Conservation (phyloP, 163 green algal species). For the Scenedesmus sp. region DNA sequence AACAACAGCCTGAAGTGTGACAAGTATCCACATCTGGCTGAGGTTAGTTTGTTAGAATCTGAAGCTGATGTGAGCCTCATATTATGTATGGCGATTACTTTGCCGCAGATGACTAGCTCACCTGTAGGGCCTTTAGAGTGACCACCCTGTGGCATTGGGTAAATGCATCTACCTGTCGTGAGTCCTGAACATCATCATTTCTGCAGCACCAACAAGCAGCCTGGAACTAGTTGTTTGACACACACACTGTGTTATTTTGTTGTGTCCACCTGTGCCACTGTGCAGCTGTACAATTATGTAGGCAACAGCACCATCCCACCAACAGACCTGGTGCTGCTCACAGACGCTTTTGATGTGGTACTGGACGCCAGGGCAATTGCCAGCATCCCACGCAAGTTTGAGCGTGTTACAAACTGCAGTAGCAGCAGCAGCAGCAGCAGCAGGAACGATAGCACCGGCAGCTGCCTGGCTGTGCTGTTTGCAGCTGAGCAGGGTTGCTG, state of each 20-base stretch:
- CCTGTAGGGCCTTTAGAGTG: too few relatives aligned
- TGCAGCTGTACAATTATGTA: slow-evolving; percentile 21
- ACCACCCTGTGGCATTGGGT: too few relatives aligned
- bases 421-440: not conserved
- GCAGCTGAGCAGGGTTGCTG: not conserved
- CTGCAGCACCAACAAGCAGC: too few relatives aligned
- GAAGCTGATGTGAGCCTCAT: too few relatives aligned
- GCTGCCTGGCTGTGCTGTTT: slow-evolving; percentile 1
- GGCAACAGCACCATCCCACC: not conserved
- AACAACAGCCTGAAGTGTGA: too few relatives aligned
- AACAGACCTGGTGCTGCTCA: slow-evolving; percentile 13
- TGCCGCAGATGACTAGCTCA: too few relatives aligned
- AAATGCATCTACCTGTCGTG: too few relatives aligned
- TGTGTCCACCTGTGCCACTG: not conserved
- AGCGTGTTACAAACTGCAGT: not conserved
- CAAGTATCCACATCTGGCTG: too few relatives aligned
- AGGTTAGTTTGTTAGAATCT: too few relatives aligned
- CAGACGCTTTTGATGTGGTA: slow-evolving; percentile 18
- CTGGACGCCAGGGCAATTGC: not conserved
- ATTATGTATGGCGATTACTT: too few relatives aligned
- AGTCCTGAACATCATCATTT: too few relatives aligned
- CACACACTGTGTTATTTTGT: not conserved
- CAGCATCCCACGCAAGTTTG: not conserved
- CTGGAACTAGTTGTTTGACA: not conserved
- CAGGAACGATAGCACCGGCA: too few relatives aligned